These are phyloP conservation scores for Corrigiola litoralis DNA, from an alignment of 179 eudicot species.

Conservation along the genomic window DNA sequence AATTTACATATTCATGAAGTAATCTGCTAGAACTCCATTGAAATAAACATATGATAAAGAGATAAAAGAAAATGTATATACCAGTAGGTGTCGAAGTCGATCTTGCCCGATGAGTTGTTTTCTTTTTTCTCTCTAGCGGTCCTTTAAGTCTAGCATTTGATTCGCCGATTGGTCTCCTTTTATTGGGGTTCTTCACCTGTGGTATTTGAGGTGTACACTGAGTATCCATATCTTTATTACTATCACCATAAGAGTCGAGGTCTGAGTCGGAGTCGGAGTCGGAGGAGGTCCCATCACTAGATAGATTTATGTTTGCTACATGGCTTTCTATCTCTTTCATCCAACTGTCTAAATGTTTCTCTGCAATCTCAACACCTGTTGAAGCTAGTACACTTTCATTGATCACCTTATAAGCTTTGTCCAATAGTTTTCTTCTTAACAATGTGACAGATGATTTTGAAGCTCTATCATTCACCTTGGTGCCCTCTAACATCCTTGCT, in stretches of 20 bases:
- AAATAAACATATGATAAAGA: no score
- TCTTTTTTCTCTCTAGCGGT: not conserved
- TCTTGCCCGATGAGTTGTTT: no score
- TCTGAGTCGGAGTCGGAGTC: no score
- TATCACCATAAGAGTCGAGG: no score
- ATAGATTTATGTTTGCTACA: not conserved
- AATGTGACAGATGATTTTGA: not conserved
- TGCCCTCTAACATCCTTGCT: no score
- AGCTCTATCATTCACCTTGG: no score
- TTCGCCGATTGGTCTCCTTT: not conserved
- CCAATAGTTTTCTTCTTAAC: not conserved
- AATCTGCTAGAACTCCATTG: no score
- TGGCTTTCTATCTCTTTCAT: not conserved
- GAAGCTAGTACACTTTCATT: not conserved
- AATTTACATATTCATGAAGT: no score
- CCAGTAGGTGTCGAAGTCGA: no score
- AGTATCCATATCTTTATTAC: not conserved
- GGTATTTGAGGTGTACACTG: no score
- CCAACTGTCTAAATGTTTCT: not conserved
- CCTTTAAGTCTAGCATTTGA: not conserved
- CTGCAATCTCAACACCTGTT: not conserved
- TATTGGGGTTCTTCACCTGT: not conserved
- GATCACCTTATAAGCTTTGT: not conserved
- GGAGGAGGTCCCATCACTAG: not conserved
- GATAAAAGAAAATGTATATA: no score